Base-by-base conservation (phyloP, 768 basidiomycete species). In the Atractiella rhizophila region DNA sequence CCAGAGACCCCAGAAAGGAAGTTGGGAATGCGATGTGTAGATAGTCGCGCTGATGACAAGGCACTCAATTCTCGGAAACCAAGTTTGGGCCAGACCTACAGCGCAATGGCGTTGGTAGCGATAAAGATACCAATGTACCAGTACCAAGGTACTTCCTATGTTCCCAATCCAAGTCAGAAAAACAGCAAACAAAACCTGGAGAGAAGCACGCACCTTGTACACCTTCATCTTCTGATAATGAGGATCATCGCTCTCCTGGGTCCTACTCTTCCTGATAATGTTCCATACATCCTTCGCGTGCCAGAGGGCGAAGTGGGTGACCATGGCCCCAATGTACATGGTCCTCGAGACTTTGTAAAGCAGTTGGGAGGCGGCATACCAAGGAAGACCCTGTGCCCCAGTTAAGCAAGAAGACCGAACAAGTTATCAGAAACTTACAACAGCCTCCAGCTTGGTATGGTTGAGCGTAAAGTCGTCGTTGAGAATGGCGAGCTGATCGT, bases 1-100 rank as follows among this genome's bases (percentile, higher is more conserved):
- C 27, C 71, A 54, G 23, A 74, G 51, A 1, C 47, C 47, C 51
- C 53, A 56, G 51, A 53, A 54, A 0, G 53, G 55, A 2, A 56
- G 46, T 12, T 47, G 46, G 5, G 46, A 47, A 9, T 39, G 23
- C 16, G 42, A n/a, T n/a, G n/a, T n/a, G n/a, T n/a, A n/a, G n/a
- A n/a, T n/a, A n/a, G n/a, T n/a, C n/a, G n/a, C n/a, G n/a, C n/a
- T n/a, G n/a, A n/a, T n/a, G n/a, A n/a, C n/a, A n/a, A n/a, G n/a
- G n/a, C n/a, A n/a, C n/a, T n/a, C n/a, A n/a, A n/a, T n/a, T n/a
- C n/a, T n/a, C n/a, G n/a, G n/a, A n/a, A n/a, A n/a, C n/a, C n/a
- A n/a, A n/a, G n/a, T 4, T 23, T 25, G 33, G 26, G 44, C 37
- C 43, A 41, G 9, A 41, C 43, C 10, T 48, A 55, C 49, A 48